Evolutionary conservation across 306 rosid species (phyloP).

Genomic region (Pueraria montana): DNA sequence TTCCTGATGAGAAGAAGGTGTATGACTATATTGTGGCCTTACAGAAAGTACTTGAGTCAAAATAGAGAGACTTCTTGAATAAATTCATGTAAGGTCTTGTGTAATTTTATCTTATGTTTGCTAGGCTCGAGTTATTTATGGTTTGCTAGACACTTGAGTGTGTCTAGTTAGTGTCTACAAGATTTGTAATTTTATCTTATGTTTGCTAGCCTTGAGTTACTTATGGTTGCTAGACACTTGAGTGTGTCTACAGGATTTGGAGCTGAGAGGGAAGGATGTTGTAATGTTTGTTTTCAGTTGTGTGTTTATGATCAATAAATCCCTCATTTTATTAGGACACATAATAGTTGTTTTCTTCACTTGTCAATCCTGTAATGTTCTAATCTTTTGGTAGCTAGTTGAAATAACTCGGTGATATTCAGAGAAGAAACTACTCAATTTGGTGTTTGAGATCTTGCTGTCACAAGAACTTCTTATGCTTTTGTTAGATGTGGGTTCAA

Average conservation of each 20-base stretch:
- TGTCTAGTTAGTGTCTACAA: too few relatives aligned
- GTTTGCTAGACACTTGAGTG: constrained; percentile 16
- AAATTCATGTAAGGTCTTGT: constrained; percentile 10
- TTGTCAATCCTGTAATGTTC: neutral
- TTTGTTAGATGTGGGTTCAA: constrained; percentile 33
- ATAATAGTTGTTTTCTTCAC: neutral
- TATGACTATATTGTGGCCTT: constrained; percentile 34
- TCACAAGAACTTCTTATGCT: neutral
- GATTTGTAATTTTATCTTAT: neutral
- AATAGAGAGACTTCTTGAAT: neutral
- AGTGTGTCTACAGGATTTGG: neutral
- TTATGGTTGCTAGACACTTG: too few relatives aligned
- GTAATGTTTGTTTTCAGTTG: neutral
- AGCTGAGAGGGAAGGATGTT: neutral
- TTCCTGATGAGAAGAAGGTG: constrained; percentile 52
- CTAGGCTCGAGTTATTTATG: too few relatives aligned
- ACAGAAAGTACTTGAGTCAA: constrained; percentile 20
- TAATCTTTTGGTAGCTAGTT: neutral
- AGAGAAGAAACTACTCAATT: constrained; percentile 2
- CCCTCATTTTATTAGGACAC: neutral
- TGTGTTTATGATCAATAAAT: constrained; percentile 17
- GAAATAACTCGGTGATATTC: neutral
- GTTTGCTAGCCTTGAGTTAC: too few relatives aligned
- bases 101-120: neutral
- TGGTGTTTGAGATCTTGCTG: neutral